Conservation (phyloP, 129 eudicot species). For the Deinandra increscens region DNA sequence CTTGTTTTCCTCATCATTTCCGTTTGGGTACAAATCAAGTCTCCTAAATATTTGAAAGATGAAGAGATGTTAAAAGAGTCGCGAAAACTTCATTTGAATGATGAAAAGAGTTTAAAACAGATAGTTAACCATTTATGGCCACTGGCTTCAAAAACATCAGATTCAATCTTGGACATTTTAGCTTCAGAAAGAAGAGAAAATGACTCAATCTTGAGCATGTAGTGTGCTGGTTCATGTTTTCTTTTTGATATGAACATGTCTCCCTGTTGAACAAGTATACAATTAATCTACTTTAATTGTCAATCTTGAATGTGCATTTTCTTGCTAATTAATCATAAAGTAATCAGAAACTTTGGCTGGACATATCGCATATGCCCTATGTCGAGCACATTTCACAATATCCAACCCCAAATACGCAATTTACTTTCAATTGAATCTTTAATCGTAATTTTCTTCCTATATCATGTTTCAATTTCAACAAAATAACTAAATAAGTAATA, state of each 20-base stretch:
- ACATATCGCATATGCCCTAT: too few species aligned
- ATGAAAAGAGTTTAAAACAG: background rate
- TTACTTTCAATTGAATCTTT: too few species aligned
- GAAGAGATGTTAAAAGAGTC: background rate
- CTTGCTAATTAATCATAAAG: background rate
- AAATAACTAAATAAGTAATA: too few species aligned
- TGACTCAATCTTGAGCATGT: background rate
- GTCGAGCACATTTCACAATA: too few species aligned
- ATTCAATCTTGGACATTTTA: background rate
- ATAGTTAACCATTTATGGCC: background rate
- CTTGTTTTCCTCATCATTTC: background rate
- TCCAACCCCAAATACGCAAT: too few species aligned
- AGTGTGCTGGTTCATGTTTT: constrained; percentile 10
- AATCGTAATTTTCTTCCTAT: too few species aligned
- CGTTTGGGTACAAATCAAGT: background rate
- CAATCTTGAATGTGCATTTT: background rate
- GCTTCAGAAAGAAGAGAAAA: constrained; percentile 9
- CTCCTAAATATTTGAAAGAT: background rate
- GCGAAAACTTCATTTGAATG: background rate
- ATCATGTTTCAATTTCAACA: too few species aligned
- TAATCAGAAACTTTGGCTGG: too few species aligned
- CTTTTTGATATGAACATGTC: constrained; percentile 1
- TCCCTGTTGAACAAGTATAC: too few species aligned
- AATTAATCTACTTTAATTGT: background rate
- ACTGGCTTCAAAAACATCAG: background rate